A percentile compares a stretch with the other conserved stretches of the same genome.
Evolutionary conservation across 768 basidiomycete species (phyloP).

Genomic region (Collybia sp.): DNA sequence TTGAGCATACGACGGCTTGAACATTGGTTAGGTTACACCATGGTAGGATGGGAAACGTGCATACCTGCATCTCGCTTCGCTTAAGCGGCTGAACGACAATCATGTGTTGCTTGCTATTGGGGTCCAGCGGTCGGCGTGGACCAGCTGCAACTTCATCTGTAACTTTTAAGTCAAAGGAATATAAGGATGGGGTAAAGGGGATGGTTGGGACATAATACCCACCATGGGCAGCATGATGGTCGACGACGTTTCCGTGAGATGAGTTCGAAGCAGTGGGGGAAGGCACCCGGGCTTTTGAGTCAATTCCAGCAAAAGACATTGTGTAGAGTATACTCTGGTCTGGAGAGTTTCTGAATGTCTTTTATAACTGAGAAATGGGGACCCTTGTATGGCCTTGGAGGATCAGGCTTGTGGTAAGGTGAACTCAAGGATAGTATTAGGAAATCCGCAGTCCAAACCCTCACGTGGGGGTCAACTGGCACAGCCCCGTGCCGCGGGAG

Average conservation of each 20-base stretch:
- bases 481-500: too few relatives aligned
- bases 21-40: not conserved
- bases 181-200: constrained; percentile 1
- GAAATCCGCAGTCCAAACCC: not conserved
- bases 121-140: constrained; percentile 21
- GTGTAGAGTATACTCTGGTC: not conserved
- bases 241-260: constrained; percentile 61
- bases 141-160: constrained; percentile 50
- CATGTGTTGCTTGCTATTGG: constrained; percentile 33
- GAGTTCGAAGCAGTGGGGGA: constrained; percentile 33
- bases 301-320: constrained; percentile 25
- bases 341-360: not conserved
- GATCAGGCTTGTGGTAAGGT: too few relatives aligned
- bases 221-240: constrained; percentile 68
- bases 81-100: constrained; percentile 84
- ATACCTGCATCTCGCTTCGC: constrained; percentile 82
- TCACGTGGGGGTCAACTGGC: not conserved
- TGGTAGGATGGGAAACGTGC: constrained; percentile 6
- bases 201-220: constrained; percentile 19
- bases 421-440: too few relatives aligned
- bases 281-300: constrained; percentile 50
- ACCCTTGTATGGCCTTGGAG: constrained; percentile 7
- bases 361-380: not conserved
- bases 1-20: constrained; percentile 87
- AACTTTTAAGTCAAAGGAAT: constrained; percentile 32